Evolutionary conservation across 2,329 filamentous ascomycete genomes (phyloP), one percentile per base, ranked within the genome.

Genomic region (Akanthomyces lecanii): DNA sequence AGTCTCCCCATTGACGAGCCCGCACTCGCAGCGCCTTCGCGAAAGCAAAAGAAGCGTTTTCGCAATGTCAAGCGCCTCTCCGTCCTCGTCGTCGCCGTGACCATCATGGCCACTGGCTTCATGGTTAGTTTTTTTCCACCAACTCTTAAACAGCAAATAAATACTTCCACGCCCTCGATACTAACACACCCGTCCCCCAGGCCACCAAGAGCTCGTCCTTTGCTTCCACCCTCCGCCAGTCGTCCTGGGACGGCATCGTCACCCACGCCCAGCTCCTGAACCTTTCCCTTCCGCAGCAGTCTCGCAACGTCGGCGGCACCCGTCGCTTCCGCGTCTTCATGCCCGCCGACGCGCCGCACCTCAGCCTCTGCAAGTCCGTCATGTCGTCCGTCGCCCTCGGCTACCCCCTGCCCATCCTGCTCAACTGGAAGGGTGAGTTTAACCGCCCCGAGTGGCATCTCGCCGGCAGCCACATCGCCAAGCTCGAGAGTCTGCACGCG

Each of bases 361-460:
- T 76, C 40, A 75, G 75, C 59, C 70, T 77, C 12, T 77, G 75
- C 72, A 77, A 76, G 58, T 71, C 72, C 30, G 67, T 75, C 62
- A 75, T 76, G 72, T 77, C 74, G 1, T 72, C 73, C 11, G 69
- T 76, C 18, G 74, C 72, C 2, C 68, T 75, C 7, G 75, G 76
- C 1, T 77, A 76, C n/a, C 75, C 75, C 0, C 66, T 72, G 38
- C 75, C 75, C 0, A 72, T 69, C 1, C 66, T 77, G 4, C 65
- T 77, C 0, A 76, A 77, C 69, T 77, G 76, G 76, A 61, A 70
- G 4, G 69, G 73, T 56, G 75, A 76, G 52, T 77, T 74, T 60
- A 75, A 76, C 59, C 67, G 72, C 0, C 74, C 73, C 0, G 65
- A 71, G 11, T 76, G 74, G 74, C 74, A 77, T 38, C 74, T 76